Evolutionary conservation across 192 early-diverging fungal species (phyloP).

Genomic region (Entomortierella parvispora): DNA sequence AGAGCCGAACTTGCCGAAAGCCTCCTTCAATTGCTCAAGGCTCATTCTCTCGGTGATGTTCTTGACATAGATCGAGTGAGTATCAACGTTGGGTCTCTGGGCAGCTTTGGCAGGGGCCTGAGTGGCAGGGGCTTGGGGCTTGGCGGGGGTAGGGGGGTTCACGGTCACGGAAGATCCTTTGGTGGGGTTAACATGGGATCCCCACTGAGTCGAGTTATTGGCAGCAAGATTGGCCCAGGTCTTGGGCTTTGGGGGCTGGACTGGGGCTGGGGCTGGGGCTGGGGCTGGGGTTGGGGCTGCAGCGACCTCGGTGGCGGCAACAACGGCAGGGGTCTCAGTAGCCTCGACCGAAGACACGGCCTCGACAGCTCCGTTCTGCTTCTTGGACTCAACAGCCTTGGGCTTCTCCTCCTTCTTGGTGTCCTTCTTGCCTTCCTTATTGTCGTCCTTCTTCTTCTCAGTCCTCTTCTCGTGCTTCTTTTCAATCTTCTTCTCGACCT

Average conservation of each 20-base stretch:
- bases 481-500: conserved; percentile 22
- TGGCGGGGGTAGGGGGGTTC: conserved; percentile 27
- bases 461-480: conserved; percentile 23
- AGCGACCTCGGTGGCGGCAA: conserved; percentile 1
- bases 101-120: conserved; percentile 14
- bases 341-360: conserved; percentile 36
- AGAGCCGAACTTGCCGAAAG: conserved; percentile 66
- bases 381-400: conserved; percentile 18
- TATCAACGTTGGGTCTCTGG: conserved; percentile 56
- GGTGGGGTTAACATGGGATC: conserved; percentile 59
- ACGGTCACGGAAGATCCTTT: conserved; percentile 64
- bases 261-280: conserved; percentile 30
- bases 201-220: conserved; percentile 65
- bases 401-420: conserved; percentile 30
- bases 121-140: conserved; percentile 23
- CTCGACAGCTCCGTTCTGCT: conserved; percentile 17
- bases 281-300: conserved; percentile 19
- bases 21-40: conserved; percentile 60
- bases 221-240: conserved; percentile 85
- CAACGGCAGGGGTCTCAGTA: conserved; percentile 27
- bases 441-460: conserved; percentile 27
- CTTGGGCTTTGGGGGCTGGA: conserved; percentile 67
- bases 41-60: conserved; percentile 63
- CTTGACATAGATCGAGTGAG: conserved; percentile 72
- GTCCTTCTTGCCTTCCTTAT: conserved; percentile 28